Percentiles rank a stretch among this genome's conserved stretches.
phyloP scores from a whole-genome alignment of 139 green algal species.

The Chlorella sorokiniana region DNA sequence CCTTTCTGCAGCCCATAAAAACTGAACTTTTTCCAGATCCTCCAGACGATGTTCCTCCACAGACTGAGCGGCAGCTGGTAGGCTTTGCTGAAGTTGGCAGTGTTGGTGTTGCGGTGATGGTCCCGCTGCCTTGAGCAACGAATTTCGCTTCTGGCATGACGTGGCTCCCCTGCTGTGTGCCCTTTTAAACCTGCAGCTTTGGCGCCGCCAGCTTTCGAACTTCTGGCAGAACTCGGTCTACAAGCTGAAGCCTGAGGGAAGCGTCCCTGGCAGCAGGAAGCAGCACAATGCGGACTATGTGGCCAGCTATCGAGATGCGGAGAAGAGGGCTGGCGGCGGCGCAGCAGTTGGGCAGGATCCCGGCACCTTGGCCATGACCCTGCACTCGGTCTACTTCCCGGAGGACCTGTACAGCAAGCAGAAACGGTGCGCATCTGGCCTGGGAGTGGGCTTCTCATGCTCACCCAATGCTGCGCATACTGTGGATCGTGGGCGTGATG shows the following conservation, averaged over 20 bases:
- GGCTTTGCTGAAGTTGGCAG: neutral
- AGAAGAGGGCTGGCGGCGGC: neutral
- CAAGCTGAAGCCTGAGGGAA: neutral
- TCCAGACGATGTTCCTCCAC: neutral
- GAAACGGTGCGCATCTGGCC: neutral
- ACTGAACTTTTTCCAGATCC: neutral
- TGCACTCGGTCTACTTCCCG: conserved; percentile 28
- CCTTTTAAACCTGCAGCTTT: neutral
- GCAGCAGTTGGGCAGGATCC: neutral
- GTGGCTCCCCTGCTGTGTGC: neutral
- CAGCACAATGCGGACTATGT: conserved; percentile 16
- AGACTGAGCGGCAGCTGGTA: conserved; percentile 30
- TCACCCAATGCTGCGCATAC: too few species aligned
- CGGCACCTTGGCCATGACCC: conserved; percentile 13
- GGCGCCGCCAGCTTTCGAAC: conserved; percentile 16
- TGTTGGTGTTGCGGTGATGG: neutral
- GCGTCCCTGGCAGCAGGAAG: neutral
- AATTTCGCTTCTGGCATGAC: neutral
- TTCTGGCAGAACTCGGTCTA: conserved; percentile 8
- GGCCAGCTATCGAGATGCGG: conserved; percentile 8
- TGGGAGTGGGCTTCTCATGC: too few species aligned
- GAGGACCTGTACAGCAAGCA: conserved; percentile 32
- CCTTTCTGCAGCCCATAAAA: neutral
- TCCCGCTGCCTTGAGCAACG: neutral
- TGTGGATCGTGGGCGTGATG: neutral